Evolutionary conservation across 2,329 filamentous ascomycete genomes (phyloP), one percentile per base, ranked within the genome.

Genomic region (Chalaropsis ovoidea): DNA sequence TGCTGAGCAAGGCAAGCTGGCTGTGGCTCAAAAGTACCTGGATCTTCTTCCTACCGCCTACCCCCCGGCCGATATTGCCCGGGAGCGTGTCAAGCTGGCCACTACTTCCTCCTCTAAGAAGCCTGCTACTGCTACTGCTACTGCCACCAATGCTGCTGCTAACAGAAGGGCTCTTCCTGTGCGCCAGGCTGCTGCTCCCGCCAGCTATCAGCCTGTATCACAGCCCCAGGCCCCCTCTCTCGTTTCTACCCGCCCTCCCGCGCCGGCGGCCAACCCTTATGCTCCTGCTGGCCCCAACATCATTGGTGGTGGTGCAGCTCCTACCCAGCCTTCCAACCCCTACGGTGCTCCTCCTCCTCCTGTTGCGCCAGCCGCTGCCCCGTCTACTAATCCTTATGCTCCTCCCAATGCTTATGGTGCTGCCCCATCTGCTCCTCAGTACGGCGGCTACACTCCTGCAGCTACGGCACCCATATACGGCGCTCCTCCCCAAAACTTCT

Each of bases 11-110:
- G 94, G 95, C 13, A 89, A 95, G 71, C 79, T 99, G 64, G 81
- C 85, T 41, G 84, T 91, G 70, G 95, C 94, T 4, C 88, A 96
- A 76, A 92, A 89, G 74, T 99, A 99, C 72, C 83, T 99, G 49
- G 85, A 92, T 72, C 84, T 99, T 64, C 81, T 99, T 58, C 94
- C 94, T 17, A 78, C 81, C 49, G 85, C 86, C 69, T 96, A 95
- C 74, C 87, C 90, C 47, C 89, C 89, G 66, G 94, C 93, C 43
- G 90, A 96, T 70, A 83, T 94, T 70, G 90, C 93, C 35, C 84
- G 91, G 69, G 88, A 88, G 75, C 86, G 94, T 64, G 87, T 99
- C 70, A 88, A 86, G 76, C 83, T 93, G 71, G 92, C 94, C 1
- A 95, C 88, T 1, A 85, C 86, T 22, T 22, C 56, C n/a, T 56